phyloP scores from a whole-genome alignment of 768 basidiomycete genomes.

The Hemileccinum rubropunctum region DNA sequence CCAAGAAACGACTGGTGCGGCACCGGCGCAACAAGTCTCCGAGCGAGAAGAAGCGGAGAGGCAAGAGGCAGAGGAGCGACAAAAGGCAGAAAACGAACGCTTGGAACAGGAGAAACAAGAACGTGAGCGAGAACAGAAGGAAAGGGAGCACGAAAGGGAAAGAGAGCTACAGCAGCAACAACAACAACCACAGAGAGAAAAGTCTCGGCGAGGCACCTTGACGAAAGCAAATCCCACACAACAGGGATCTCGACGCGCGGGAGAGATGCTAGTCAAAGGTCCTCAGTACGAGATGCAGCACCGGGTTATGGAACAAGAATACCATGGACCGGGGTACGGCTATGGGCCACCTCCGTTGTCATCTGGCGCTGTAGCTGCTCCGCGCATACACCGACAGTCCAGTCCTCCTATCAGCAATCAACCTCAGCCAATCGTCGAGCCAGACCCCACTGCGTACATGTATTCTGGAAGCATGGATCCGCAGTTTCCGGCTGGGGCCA shows the following conservation, averaged over 20 bases:
- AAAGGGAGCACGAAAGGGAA: constrained; percentile 23
- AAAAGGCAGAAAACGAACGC: constrained; percentile 39
- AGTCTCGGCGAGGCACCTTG: constrained; percentile 49
- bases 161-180: constrained; percentile 33
- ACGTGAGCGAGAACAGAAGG: constrained; percentile 48
- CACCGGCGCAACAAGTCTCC: constrained; percentile 28
- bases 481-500: constrained; percentile 59
- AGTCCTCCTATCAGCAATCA: constrained; percentile 28
- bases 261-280: constrained; percentile 83
- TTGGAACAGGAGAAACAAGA: constrained; percentile 58
- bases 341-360: constrained; percentile 26
- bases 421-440: constrained; percentile 26
- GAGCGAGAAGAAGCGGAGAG: constrained; percentile 37
- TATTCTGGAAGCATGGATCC: constrained; percentile 31
- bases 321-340: constrained; percentile 40
- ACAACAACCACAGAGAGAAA: constrained; percentile 42
- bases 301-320: constrained; percentile 89
- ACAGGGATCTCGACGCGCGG: constrained; percentile 54
- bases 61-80: constrained; percentile 40
- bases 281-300: constrained; percentile 96
- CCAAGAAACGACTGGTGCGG: constrained; percentile 22
- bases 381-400: constrained; percentile 25
- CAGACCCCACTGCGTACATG: constrained; percentile 28
- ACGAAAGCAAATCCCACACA: constrained; percentile 60
- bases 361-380: constrained; percentile 19